Percentiles rank a stretch among this genome's conserved stretches.
These are phyloP conservation scores for Teratosphaeriaceae sp. DNA, from an alignment of 2,329 filamentous ascomycete species.

Conservation along the genomic window DNA sequence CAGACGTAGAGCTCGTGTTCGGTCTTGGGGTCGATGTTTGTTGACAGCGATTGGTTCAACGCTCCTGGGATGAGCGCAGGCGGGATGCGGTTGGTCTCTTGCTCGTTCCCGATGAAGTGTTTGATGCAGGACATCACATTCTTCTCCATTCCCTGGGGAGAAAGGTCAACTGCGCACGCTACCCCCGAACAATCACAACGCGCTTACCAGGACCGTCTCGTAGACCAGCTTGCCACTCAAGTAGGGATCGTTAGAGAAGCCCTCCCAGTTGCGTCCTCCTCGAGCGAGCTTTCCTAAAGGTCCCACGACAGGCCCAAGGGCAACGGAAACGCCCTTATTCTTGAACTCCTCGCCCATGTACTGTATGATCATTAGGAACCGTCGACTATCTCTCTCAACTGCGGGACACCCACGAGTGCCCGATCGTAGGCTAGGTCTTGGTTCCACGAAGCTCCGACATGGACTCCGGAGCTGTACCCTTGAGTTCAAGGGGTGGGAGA, in stretches of 20 bases:
- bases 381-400: not conserved
- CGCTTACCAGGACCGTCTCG: slow-evolving; percentile 17
- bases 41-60: slow-evolving; percentile 1
- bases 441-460: slow-evolving; percentile 49
- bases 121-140: slow-evolving; percentile 36
- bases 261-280: slow-evolving; percentile 1
- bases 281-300: slow-evolving; percentile 35
- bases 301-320: slow-evolving; percentile 62
- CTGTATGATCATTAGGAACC: slow-evolving; percentile 5
- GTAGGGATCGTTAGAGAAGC: slow-evolving; percentile 23
- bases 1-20: slow-evolving; percentile 51
- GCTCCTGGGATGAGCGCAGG: slow-evolving; percentile 16
- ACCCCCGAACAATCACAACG: too few species aligned
- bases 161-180: not conserved
- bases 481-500: too few species aligned
- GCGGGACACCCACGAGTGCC: slow-evolving; percentile 29
- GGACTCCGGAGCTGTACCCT: too few species aligned
- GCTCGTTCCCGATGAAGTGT: slow-evolving; percentile 50
- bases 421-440: slow-evolving; percentile 46
- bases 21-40: slow-evolving; percentile 47
- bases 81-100: slow-evolving; percentile 29
- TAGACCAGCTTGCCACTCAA: slow-evolving; percentile 21
- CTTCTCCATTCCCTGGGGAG: slow-evolving; percentile 1
- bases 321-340: slow-evolving; percentile 25
- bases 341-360: slow-evolving; percentile 43